These are phyloP conservation scores for Colletotrichum sp. DNA, from an alignment of 2,329 filamentous ascomycete species.

Conservation along the genomic window DNA sequence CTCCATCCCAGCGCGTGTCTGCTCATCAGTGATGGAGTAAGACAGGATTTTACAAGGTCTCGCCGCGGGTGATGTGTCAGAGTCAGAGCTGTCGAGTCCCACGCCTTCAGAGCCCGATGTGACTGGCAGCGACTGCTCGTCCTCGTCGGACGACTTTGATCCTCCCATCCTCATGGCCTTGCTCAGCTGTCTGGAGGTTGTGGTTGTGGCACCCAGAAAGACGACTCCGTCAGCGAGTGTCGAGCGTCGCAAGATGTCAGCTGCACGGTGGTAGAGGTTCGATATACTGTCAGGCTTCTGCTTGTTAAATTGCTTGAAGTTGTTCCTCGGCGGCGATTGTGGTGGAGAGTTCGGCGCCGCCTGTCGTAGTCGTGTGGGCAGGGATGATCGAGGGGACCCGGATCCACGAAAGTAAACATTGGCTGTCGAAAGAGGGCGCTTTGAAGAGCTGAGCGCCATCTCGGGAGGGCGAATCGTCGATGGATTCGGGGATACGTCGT, in stretches of 20 bases:
- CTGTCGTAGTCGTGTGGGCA: not conserved
- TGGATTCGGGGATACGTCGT: not conserved
- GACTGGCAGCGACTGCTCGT: slow-evolving; percentile 15
- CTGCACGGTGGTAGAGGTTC: slow-evolving; percentile 30
- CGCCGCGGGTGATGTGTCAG: slow-evolving; percentile 28
- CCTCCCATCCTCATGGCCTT: slow-evolving; percentile 1
- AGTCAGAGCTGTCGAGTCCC: slow-evolving; percentile 32
- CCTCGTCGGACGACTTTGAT: slow-evolving; percentile 17
- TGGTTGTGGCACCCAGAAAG: slow-evolving; percentile 32
- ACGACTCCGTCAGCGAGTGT: slow-evolving; percentile 36
- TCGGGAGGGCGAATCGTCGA: slow-evolving; percentile 5
- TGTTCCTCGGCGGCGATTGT: not conserved
- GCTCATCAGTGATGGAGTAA: slow-evolving; percentile 29
- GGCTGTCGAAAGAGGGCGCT: not conserved
- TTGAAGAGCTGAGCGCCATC: slow-evolving; percentile 4
- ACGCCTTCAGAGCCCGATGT: slow-evolving; percentile 26
- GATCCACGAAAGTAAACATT: slow-evolving; percentile 10
- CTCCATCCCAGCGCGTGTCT: slow-evolving; percentile 28
- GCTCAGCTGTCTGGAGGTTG: not conserved
- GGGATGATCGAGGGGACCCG: not conserved
- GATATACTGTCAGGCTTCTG: slow-evolving; percentile 26
- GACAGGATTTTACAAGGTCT: slow-evolving; percentile 34
- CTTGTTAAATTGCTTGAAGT: not conserved
- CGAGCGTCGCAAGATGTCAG: slow-evolving; percentile 32
- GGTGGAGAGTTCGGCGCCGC: not conserved